Conservation (phyloP, 768 basidiomycete genomes). For the Rossbeevera mucosa region DNA sequence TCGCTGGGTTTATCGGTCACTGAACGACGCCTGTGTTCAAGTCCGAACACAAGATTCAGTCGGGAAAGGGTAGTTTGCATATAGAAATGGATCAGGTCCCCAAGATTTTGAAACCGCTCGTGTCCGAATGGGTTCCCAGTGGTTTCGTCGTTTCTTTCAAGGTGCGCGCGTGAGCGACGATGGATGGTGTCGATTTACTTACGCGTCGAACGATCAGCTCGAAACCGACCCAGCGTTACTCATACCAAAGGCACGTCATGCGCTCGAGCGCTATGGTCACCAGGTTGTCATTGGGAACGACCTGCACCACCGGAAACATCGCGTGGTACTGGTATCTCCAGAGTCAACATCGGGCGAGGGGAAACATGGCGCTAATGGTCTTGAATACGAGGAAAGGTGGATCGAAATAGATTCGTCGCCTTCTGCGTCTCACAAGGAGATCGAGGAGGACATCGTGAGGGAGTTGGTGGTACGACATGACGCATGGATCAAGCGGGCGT, state of each 20-base stretch:
- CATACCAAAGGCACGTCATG: constrained; percentile 84
- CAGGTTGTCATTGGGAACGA: constrained; percentile 97
- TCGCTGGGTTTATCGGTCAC: background rate
- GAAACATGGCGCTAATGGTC: constrained; percentile 16
- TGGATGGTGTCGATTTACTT: constrained; percentile 1
- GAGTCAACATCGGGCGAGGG: constrained; percentile 16
- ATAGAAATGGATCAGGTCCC: constrained; percentile 99
- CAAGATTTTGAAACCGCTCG: constrained; percentile 89
- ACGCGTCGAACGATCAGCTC: constrained; percentile 47
- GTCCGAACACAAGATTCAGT: constrained; percentile 99
- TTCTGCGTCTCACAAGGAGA: constrained; percentile 56
- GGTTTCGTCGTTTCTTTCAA: constrained; percentile 98
- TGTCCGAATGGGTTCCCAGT: constrained; percentile 87
- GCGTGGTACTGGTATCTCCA: constrained; percentile 86
- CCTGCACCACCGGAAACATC: constrained; percentile 83
- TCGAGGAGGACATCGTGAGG: constrained; percentile 85
- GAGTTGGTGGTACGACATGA: constrained; percentile 74
- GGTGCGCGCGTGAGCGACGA: constrained; percentile 42
- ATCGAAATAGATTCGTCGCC: constrained; percentile 51
- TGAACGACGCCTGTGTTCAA: constrained; percentile 27
- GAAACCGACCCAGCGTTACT: constrained; percentile 85
- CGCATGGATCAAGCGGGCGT: constrained; percentile 49
- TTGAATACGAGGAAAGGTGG: constrained; percentile 56
- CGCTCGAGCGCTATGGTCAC: constrained; percentile 92
- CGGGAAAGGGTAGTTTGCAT: constrained; percentile 85